Percentiles rank a stretch among this genome's conserved stretches.
phyloP scores from a whole-genome alignment of 2,329 filamentous ascomycete species.

The Fusarium nisikadoi region DNA sequence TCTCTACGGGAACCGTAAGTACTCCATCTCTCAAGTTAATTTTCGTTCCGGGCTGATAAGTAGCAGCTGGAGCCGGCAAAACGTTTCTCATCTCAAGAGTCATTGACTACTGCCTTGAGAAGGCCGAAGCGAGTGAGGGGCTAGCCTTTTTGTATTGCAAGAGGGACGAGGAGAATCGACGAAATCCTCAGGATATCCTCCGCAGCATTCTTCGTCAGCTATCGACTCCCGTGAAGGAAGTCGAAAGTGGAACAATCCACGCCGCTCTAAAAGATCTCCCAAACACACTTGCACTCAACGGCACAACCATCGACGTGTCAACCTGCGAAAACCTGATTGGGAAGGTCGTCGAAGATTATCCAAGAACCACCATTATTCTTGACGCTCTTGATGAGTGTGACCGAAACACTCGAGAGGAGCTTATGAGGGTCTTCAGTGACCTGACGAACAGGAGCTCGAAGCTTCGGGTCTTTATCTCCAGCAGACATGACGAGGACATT shows the following conservation, averaged over 20 bases:
- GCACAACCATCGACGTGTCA: fast-evolving
- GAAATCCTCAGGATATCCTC: fast-evolving
- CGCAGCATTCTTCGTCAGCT: background rate
- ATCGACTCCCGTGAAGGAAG: fast-evolving
- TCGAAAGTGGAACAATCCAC: fast-evolving
- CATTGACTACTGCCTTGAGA: fast-evolving
- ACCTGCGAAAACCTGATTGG: fast-evolving
- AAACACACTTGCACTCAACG: fast-evolving
- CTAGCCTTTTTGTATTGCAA: fast-evolving
- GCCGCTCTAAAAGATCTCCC: fast-evolving
- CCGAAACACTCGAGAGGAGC: background rate
- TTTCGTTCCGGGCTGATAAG: too few species aligned
- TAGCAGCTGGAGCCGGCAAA: fast-evolving
- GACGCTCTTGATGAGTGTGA: background rate
- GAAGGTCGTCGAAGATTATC: fast-evolving
- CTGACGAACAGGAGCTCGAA: fast-evolving
- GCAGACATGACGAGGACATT: fast-evolving
- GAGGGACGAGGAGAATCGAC: background rate
- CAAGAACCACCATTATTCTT: fast-evolving
- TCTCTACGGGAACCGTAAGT: fast-evolving
- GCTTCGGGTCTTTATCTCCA: fast-evolving
- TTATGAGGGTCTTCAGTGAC: fast-evolving
- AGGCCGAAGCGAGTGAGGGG: fast-evolving
- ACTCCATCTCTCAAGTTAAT: fast-evolving
- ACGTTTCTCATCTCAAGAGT: fast-evolving